A percentile compares a stretch with the other conserved stretches of the same genome.
Evolutionary conservation across 176 grass and related monocot genomes (phyloP).

Genomic region (Avena sativa): DNA sequence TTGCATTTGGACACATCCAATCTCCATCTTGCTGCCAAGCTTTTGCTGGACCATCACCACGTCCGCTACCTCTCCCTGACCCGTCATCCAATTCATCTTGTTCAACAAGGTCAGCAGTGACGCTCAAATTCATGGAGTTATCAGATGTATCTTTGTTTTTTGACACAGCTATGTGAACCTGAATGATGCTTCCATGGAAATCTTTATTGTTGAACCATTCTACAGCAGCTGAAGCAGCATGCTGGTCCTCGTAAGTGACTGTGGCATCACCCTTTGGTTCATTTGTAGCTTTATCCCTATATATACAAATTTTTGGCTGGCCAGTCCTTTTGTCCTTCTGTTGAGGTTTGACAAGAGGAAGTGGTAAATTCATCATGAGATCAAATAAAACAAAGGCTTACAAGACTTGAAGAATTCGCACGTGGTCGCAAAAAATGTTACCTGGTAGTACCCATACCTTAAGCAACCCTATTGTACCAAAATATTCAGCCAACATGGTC

Average conservation of each 20-base stretch:
- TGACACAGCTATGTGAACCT: slow-evolving; percentile 86
- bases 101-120: slow-evolving; percentile 35
- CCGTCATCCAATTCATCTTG: slow-evolving; percentile 56
- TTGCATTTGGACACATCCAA: slow-evolving; percentile 99
- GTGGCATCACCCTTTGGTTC: slow-evolving; percentile 98
- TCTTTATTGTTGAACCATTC: slow-evolving; percentile 99
- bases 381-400: neutral
- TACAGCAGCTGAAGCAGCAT: slow-evolving; percentile 90
- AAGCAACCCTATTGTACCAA: slow-evolving; percentile 99
- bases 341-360: slow-evolving; percentile 29
- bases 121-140: slow-evolving; percentile 35
- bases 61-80: slow-evolving; percentile 63
- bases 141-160: slow-evolving; percentile 75
- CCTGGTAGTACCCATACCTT: slow-evolving; percentile 91
- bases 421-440: slow-evolving; percentile 71
- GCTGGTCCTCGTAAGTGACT: slow-evolving; percentile 89
- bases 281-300: slow-evolving; percentile 86
- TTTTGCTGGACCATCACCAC: slow-evolving; percentile 61
- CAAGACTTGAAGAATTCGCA: slow-evolving; percentile 5
- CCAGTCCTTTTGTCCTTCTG: slow-evolving; percentile 98
- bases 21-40: slow-evolving; percentile 99
- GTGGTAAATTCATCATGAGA: neutral
- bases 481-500: slow-evolving; percentile 89
- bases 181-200: slow-evolving; percentile 82
- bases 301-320: slow-evolving; percentile 89